Evolutionary conservation across 352 stramenopile species (phyloP), one percentile per base, ranked within the genome.

Genomic region (Pythium monospermum): DNA sequence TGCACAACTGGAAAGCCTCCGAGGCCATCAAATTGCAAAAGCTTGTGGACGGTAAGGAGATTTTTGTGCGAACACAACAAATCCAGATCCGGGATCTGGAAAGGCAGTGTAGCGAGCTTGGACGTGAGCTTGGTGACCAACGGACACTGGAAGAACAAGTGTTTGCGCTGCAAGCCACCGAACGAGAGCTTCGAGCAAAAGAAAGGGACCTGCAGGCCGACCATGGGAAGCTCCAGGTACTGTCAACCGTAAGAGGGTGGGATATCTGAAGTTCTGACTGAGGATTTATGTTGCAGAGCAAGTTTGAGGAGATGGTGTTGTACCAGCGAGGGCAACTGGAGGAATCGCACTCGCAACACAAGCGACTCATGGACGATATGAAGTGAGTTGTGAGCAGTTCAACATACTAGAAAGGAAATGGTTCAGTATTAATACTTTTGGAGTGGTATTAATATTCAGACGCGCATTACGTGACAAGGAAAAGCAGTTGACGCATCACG

Each of bases 31-130:
- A 70, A 46, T 48, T 82, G 4, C 65, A 68, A 36, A 83, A 85
- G 13, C 66, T 76, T 5, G 28, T 90, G n/a, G 74, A 71, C 6
- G 70, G 59, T 3, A 73, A 83, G 27, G 76, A 81, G 8, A 79
- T 78, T 35, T 21, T 87, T 18, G 37, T 78, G 15, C 72, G 71
- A 13, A 54, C 76, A 0, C 59, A 79, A 22, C 56, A 75, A 28
- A 79, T 87, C 28, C 54, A 86, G 44, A n/a, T 87, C 0, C 35
- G 59, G 3, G 72, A 86, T n/a, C 50, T 74, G 30, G 66, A 76
- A 45, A 38, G 47, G 10, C 70, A 85, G 15, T 49, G 71, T 23
- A 26, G 35, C 0, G 51, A 66, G 41, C 19, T 62, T 13, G 47
- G 28, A 7, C 7, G 25, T 0, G 58, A 67, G 32, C 39, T 75